Conservation (phyloP, 345 rosid genomes). For the Luvunga scandens region DNA sequence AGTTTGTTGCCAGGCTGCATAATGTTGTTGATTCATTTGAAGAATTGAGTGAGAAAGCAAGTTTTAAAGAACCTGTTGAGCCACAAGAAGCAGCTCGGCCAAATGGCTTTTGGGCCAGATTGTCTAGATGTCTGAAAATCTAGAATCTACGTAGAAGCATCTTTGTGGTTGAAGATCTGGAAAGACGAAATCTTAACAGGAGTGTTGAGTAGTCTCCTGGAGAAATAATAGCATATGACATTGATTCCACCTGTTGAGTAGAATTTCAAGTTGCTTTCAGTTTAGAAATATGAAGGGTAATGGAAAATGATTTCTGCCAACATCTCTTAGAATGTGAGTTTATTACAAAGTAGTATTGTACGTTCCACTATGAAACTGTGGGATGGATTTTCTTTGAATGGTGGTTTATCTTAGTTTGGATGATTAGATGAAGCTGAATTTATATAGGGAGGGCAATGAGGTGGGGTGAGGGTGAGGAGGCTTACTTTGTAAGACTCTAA, state of each 20-base stretch:
- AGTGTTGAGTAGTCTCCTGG: background rate
- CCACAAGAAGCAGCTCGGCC: constrained; percentile 17
- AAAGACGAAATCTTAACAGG: background rate
- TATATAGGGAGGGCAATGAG: too few species aligned
- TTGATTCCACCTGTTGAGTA: background rate
- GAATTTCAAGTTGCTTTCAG: too few species aligned
- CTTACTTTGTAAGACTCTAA: too few species aligned
- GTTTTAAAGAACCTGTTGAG: constrained; percentile 60
- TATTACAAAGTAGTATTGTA: background rate
- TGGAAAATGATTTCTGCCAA: background rate
- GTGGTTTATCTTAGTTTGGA: too few species aligned
- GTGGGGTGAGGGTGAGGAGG: too few species aligned
- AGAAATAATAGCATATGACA: background rate
- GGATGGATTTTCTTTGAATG: background rate
- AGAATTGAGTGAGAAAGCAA: constrained; percentile 66
- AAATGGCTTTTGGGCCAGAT: constrained; percentile 39
- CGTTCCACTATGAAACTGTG: background rate
- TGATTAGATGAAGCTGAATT: too few species aligned
- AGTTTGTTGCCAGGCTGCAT: constrained; percentile 83
- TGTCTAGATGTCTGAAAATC: constrained; percentile 31
- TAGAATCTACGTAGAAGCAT: constrained; percentile 5
- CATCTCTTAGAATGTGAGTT: background rate
- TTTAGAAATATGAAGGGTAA: background rate
- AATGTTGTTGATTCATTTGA: constrained; percentile 63
- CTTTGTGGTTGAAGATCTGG: background rate